phyloP scores from a whole-genome alignment of 2,329 filamentous ascomycete species.

The Apiospora malaysiana region DNA sequence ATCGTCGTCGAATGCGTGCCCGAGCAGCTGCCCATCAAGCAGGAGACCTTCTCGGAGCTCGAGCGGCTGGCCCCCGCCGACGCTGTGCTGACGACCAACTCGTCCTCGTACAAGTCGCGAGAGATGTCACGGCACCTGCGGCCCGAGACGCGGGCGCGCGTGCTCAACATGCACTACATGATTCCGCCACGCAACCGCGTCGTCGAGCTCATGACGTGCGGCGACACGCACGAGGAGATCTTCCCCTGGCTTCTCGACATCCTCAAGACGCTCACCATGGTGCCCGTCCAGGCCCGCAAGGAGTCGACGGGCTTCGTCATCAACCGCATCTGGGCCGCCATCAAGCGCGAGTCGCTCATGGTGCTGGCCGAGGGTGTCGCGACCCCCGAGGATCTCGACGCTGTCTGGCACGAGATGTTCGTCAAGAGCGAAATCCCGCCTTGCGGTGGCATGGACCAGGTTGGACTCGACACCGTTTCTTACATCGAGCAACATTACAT shows the following conservation, averaged over 20 bases:
- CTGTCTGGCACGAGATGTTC: slow-evolving; percentile 38
- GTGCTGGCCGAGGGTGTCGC: slow-evolving; percentile 40
- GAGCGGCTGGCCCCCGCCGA: slow-evolving; percentile 36
- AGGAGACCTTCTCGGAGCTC: slow-evolving; percentile 34
- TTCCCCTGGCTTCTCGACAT: slow-evolving; percentile 38
- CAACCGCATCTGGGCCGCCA: slow-evolving; percentile 43
- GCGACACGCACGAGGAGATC: slow-evolving; percentile 35
- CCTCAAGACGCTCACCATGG: slow-evolving; percentile 37
- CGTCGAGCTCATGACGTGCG: slow-evolving; percentile 44
- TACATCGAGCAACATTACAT: slow-evolving; percentile 35
- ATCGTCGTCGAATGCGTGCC: slow-evolving; percentile 41
- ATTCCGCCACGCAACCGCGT: slow-evolving; percentile 40
- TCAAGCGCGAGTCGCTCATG: slow-evolving; percentile 42
- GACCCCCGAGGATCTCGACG: slow-evolving; percentile 40
- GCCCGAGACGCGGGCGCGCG: slow-evolving; percentile 31
- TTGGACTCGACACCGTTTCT: slow-evolving; percentile 41
- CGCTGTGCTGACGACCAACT: slow-evolving; percentile 41
- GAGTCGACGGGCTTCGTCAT: slow-evolving; percentile 43
- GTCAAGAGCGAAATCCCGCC: slow-evolving; percentile 39
- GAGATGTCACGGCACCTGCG: slow-evolving; percentile 34
- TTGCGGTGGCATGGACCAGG: slow-evolving; percentile 42
- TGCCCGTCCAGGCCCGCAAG: slow-evolving; percentile 35
- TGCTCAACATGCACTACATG: slow-evolving; percentile 44
- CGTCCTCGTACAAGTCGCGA: slow-evolving; percentile 37
- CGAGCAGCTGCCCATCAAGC: slow-evolving; percentile 40